phyloP scores from a whole-genome alignment of 106 monocot species.

The Cymbidium sinense region DNA sequence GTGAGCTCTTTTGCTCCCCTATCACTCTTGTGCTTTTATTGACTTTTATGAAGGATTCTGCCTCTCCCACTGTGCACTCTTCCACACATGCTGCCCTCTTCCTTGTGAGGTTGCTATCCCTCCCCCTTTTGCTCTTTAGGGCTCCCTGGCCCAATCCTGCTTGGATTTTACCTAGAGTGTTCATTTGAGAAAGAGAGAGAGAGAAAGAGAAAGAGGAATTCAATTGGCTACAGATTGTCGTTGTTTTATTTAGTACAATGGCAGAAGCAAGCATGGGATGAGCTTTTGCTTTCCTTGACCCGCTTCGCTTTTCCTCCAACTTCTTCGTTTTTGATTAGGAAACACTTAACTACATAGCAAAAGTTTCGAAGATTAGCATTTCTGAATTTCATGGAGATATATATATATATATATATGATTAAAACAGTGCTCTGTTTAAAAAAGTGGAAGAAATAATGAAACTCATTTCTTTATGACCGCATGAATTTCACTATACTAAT shows the following conservation, averaged over 20 bases:
- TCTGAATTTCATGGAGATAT: no score
- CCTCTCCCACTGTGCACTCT: background rate
- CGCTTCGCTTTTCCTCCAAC: background rate
- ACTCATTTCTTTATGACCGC: no score
- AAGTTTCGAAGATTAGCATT: no score
- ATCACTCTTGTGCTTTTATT: conserved; percentile 5
- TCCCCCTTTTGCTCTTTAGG: conserved; percentile 2
- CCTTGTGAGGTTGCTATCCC: conserved; percentile 6
- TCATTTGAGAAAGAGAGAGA: background rate
- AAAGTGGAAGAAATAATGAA: no score
- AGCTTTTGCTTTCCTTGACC: conserved; percentile 2
- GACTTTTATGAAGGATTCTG: conserved; percentile 2
- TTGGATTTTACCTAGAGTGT: background rate
- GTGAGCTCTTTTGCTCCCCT: conserved; percentile 7
- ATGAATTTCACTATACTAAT: no score
- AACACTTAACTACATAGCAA: no score
- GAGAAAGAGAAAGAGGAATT: background rate
- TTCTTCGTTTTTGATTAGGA: background rate
- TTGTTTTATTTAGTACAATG: background rate
- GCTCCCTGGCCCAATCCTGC: background rate
- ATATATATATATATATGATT: no score
- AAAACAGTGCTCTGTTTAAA: no score
- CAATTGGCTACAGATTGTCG: background rate
- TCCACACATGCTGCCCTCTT: conserved; percentile 2
- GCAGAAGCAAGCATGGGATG: background rate